Evolutionary conservation across 2,329 filamentous ascomycete species (phyloP), one percentile per base, ranked within the genome.

Genomic region (Daldinia sp.): DNA sequence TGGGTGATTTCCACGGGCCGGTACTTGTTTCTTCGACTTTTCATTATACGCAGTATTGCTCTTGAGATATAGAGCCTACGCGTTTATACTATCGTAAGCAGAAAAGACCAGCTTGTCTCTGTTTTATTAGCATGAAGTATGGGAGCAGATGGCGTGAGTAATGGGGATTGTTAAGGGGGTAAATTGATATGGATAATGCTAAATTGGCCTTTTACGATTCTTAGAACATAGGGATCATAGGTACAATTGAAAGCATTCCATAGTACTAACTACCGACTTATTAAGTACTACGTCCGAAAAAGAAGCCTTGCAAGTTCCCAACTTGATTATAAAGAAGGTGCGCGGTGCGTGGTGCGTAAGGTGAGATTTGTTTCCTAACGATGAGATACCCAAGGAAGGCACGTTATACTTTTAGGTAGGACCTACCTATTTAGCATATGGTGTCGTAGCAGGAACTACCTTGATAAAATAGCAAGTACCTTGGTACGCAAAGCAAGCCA

Each of bases 1-100:
- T 32, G 63, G 64, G 64, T 67, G 64, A 67, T 64, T 41, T 67
- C 64, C 61, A 56, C 41, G 56, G 61, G 61, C 64, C 50, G 41
- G 64, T 67, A 64, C 49, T 37, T n/a, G 52, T 58, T 59, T 50
- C 60, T 51, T 57, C 45, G 6, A 34, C 17, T 56, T 58, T 47
- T 6, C 19, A n/a, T 61, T 58, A 7, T 45, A 11, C 57, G 35
- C 7, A 15, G 6, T 29, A 29, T 58, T 58, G 64, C 61, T 64
- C 64, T 67, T 67, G 64, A 59, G 61, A 67, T 6, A 66, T 3
- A 64, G 64, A 61, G 64, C 57, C 58, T 15, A 6, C n/a, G 25
- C 21, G 51, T 47, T 8, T 39, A 39, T 32, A 37, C 21, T 32
- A 13, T 49, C 51, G 15, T 19, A 19, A 27, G 39, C 45, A 32